These are phyloP conservation scores for Escovopsis sp. DNA, from an alignment of 2,329 filamentous ascomycete genomes.

Conservation along the genomic window DNA sequence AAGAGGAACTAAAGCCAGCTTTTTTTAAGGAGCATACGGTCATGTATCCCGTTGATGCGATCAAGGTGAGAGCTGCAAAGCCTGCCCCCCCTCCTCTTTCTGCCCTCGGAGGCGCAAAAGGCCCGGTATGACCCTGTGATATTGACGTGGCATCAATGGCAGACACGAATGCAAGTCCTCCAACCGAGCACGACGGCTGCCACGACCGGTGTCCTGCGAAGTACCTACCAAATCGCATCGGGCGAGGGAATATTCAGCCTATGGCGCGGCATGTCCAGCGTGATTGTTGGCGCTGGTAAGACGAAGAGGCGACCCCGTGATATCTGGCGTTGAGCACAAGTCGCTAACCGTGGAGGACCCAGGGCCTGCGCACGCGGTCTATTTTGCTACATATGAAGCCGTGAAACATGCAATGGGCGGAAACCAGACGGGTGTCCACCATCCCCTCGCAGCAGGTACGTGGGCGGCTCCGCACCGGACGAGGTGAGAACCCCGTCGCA, in stretches of 20 bases:
- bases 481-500: too few species aligned
- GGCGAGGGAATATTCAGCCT: conserved; percentile 81
- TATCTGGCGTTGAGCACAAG: conserved; percentile 7
- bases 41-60: conserved; percentile 96
- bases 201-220: conserved; percentile 82
- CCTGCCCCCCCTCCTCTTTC: too few species aligned
- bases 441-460: conserved; percentile 82
- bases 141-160: conserved; percentile 4
- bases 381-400: conserved; percentile 95
- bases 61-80: conserved; percentile 73
- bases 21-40: conserved; percentile 94
- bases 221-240: conserved; percentile 80
- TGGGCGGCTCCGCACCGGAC: background rate
- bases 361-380: conserved; percentile 95
- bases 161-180: conserved; percentile 98
- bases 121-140: background rate
- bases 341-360: conserved; percentile 5
- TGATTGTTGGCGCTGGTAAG: conserved; percentile 85
- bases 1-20: conserved; percentile 6
- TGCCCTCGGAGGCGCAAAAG: background rate
- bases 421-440: conserved; percentile 73
- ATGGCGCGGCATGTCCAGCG: conserved; percentile 94
- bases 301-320: conserved; percentile 4
- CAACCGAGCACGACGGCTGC: conserved; percentile 67
- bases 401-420: conserved; percentile 95